Base-by-base conservation (phyloP, 2,329 filamentous ascomycete species). In the Talaromyces sp. region DNA sequence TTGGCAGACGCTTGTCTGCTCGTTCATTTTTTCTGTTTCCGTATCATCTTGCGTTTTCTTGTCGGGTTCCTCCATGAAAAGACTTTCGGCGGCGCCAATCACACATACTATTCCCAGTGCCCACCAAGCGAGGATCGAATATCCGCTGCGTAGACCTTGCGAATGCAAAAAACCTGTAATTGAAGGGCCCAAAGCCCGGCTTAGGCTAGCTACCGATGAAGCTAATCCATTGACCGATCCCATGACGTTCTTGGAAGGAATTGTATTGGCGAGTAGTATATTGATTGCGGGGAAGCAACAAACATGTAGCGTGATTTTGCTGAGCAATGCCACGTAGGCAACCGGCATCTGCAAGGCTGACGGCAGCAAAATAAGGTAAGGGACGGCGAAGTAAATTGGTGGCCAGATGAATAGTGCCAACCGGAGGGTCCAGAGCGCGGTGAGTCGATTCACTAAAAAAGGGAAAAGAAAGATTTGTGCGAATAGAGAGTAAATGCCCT, bases 51-150 rank as follows among this genome's bases (percentile, higher is more conserved):
- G 69, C 72, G 73, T 45, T 72, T 72, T 67, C 74, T 79, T 67
- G 61, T 82, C 80, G 15, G 85, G 82, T 72, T 94, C 91, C 40
- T 87, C 87, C 78, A 97, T 91, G 75, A 87, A 88, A 67, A 92
- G 83, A 76, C 90, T 91, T 72, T 95, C 82, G 60, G 91, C 79
- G 1, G 90, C 91, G 54, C 93, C 95, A 15, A 88, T 77, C 11
- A 92, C 79, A 38, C 92, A 91, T 36, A 97, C 87, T 3, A 90
- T 72, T 8, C 90, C 92, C 69, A 90, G 93, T 68, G 88, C 89
- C 95, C 95, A 99, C 94, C 95, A 99, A 0, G 93, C 90, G 38
- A 97, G 83, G 22, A 93, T 93, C 4, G 93, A 94, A 75, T 92
- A 94, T 40, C 93, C 93, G 6, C 89, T 85, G 69, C 88, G 85